Conservation (phyloP, 1,284 basidiomycete species). For the Ustilago shanxiensis region DNA sequence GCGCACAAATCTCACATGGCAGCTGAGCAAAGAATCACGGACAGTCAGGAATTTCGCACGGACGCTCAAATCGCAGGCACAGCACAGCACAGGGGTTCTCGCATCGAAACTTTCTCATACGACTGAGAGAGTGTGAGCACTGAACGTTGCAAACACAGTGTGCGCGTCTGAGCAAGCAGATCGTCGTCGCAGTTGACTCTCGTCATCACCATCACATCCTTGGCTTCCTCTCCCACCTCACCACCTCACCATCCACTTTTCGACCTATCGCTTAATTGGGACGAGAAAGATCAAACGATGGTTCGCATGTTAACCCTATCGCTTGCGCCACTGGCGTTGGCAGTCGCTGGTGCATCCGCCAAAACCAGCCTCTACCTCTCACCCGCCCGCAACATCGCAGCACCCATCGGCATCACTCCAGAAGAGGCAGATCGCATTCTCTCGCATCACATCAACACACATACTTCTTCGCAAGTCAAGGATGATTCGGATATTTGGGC, state of each 20-base stretch:
- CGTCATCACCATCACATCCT: not conserved
- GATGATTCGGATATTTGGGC: constrained; percentile 32
- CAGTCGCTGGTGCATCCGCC: constrained; percentile 25
- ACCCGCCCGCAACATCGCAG: constrained; percentile 26
- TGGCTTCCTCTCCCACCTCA: not conserved
- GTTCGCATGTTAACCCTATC: constrained; percentile 25
- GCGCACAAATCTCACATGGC: not conserved
- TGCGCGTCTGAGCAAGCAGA: not conserved
- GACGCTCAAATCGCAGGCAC: not conserved
- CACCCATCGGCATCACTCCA: constrained; percentile 31
- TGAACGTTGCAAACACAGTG: no score
- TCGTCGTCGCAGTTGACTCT: not conserved
- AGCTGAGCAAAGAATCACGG: not conserved
- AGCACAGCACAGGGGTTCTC: not conserved
- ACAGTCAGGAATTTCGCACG: constrained; percentile 5
- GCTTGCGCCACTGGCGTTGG: constrained; percentile 27
- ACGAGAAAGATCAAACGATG: constrained; percentile 20
- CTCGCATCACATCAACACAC: constrained; percentile 37
- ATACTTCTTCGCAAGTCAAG: not conserved
- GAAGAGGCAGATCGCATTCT: constrained; percentile 47
- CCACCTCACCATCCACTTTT: not conserved
- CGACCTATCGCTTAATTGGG: no score
- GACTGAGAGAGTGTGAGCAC: not conserved
- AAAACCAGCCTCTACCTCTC: constrained; percentile 51
- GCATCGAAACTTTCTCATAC: constrained; percentile 2